Base-by-base conservation (phyloP, 345 rosid species). In the Pistacia vera region DNA sequence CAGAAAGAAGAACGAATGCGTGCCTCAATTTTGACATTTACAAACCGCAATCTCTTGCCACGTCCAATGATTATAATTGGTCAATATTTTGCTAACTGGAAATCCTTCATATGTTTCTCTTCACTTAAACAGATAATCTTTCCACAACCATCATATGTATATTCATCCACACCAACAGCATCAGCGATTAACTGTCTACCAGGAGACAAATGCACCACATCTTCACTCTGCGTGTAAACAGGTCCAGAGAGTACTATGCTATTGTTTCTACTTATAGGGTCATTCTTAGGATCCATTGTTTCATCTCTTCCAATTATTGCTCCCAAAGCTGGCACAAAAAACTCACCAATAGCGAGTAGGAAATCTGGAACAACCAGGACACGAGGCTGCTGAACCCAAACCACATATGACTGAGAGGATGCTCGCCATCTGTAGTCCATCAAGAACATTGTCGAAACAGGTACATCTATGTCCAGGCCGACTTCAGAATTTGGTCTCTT, bases 341-440 rank as follows among this genome's bases (percentile, higher is more conserved):
- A 96, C 83, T 92, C 97, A 75, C 95, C 95, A 73, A 96, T 87
- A 18, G 95, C 93, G 62, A 96, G 94, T 84, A 96, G 97, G 85
- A 93, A 96, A 86, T 96, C 99, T 6, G 97, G 99, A 74, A 92
- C 99, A 71, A 90, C 97, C 85, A 96, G 97, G 69, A 96, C 77
- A 72, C 93, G 95, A 55, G 98, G 99, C 74, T 96, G 98, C 85
- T 96, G 99, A 79, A 93, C 76, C 64, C 99, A 88, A 73, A 92
- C 80, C 56, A 93, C 98, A 85, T 81, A 84, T 72, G 99, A 96
- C 76, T 89, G 94, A 77, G 98, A 93, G 75, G 98, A 88, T 69
- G 77, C 73, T 57, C 99, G 91, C 92, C 92, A 93, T 88, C 99
- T 90, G 78, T 83, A 96, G 83, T 96, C 99, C 97, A 93, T 91